Evolutionary conservation across 495 filamentous ascomycete species (phyloP), one percentile per base, ranked within the genome.

Genomic region (Hypoxylon intermedium): DNA sequence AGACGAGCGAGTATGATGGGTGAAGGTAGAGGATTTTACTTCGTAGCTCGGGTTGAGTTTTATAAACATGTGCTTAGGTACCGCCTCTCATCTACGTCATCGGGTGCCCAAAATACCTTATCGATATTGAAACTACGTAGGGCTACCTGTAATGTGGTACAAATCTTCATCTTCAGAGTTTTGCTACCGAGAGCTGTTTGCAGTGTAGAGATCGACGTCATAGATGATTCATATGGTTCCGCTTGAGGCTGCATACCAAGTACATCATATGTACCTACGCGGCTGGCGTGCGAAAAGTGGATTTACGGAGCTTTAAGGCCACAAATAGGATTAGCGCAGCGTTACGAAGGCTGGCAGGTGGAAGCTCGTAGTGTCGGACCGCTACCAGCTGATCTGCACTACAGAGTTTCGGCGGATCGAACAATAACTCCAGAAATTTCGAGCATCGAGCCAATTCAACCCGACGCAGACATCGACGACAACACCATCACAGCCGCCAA

Each of bases 401-500:
- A n/a, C n/a, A n/a, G 12, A 16, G 12, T 36, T 30, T 30, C 18
- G 19, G 31, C 31, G 12, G 42, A 56, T 47, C 30, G 19, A 57
- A 45, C 47, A 24, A 49, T 63, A 20, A 63, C 63, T 54, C 40
- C 58, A 53, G 61, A 69, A 69, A 47, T 63, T 61, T 47, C 20
- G 21, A 53, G 20, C 19, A 13, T 16, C 13, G 31, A 57, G 57
- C 15, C 12, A 43, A 44, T 50, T 49, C 44, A 44, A 33, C 21
- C 28, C 3, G 20, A 33, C 9, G 4, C 15, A 4, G 46, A 48
- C 26, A 36, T 33, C 33, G 28, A 46, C 48, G 34, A 60, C 48
- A 23, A 56, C 21, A n/a, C 7, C n/a, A 13, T 11, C 15, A 24
- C 45, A 42, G 45, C 68, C 66, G 67, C 65, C 67, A 81, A 63